Percentiles rank a stretch among this genome's conserved stretches.
These are phyloP conservation scores for Bonia amplexicaulis DNA, from an alignment of 176 grass and related monocot genomes.

Conservation along the genomic window DNA sequence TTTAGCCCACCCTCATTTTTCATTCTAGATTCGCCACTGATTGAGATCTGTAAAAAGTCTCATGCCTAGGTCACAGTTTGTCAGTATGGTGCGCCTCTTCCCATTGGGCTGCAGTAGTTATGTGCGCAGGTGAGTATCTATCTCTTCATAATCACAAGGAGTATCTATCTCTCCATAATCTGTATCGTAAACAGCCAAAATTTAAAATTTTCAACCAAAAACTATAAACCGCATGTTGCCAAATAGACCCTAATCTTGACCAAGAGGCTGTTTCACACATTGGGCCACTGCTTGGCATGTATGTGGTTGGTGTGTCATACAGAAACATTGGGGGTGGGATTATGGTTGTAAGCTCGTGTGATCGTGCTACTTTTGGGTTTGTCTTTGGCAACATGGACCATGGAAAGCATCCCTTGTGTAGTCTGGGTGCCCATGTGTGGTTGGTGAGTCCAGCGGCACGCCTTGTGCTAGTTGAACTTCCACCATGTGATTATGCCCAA, in stretches of 20 bases:
- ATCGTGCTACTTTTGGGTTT: slow-evolving; percentile 3
- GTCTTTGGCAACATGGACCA: slow-evolving; percentile 1
- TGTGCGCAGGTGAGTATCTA: background rate
- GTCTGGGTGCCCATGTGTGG: slow-evolving; percentile 8
- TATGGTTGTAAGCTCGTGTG: slow-evolving; percentile 9
- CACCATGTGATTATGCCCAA: slow-evolving; percentile 25
- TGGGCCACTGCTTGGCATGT: background rate
- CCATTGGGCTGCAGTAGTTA: background rate
- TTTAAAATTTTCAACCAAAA: too few relatives aligned
- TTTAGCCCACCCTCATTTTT: too few relatives aligned
- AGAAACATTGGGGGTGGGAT: background rate
- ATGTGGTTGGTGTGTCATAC: background rate
- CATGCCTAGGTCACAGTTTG: background rate
- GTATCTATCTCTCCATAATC: too few relatives aligned
- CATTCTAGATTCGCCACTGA: too few relatives aligned
- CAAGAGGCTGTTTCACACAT: background rate
- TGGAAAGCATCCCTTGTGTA: background rate
- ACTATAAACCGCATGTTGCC: too few relatives aligned
- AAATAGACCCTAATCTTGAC: background rate
- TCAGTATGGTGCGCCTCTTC: background rate
- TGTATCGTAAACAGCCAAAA: too few relatives aligned
- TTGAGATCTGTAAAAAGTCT: background rate
- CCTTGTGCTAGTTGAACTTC: slow-evolving; percentile 5
- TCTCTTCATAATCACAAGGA: too few relatives aligned
- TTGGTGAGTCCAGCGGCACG: slow-evolving; percentile 25